phyloP scores from a whole-genome alignment of 179 eudicot species.

The Carnegiea gigantea region DNA sequence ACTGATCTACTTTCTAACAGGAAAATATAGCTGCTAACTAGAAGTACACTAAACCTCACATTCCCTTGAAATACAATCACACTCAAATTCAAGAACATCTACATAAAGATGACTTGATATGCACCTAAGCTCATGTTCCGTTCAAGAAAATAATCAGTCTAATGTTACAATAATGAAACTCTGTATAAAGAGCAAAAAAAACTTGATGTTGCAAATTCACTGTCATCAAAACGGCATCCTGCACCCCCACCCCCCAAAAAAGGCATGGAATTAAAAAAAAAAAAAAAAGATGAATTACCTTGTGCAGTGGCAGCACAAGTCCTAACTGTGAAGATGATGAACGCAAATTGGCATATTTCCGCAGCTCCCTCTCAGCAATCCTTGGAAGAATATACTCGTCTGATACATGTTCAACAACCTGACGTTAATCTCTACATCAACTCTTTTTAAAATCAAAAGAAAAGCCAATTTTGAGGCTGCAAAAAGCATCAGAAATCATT shows the following conservation, averaged over 20 bases:
- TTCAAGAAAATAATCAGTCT: too few species aligned
- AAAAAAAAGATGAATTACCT: slow-evolving; percentile 38
- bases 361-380: slow-evolving; percentile 91
- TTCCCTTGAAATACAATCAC: neutral
- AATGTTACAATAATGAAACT: too few species aligned
- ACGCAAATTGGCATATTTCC: slow-evolving; percentile 77
- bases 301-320: slow-evolving; percentile 51
- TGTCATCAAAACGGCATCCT: neutral
- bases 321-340: slow-evolving; percentile 59
- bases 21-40: neutral
- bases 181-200: too few species aligned
- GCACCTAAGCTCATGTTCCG: too few species aligned
- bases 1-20: neutral
- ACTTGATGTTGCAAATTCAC: neutral
- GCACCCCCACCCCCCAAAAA: neutral
- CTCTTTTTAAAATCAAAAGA: neutral
- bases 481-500: neutral
- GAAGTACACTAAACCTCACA: neutral
- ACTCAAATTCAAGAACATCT: neutral
- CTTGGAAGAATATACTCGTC: slow-evolving; percentile 87
- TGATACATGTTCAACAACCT: slow-evolving; percentile 25
- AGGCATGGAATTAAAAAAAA: neutral
- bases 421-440: slow-evolving; percentile 7
- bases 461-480: neutral
- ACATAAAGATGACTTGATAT: neutral